Evolutionary conservation across 345 rosid genomes (phyloP), one percentile per base, ranked within the genome.

Genomic region (Lepidium didymum): DNA sequence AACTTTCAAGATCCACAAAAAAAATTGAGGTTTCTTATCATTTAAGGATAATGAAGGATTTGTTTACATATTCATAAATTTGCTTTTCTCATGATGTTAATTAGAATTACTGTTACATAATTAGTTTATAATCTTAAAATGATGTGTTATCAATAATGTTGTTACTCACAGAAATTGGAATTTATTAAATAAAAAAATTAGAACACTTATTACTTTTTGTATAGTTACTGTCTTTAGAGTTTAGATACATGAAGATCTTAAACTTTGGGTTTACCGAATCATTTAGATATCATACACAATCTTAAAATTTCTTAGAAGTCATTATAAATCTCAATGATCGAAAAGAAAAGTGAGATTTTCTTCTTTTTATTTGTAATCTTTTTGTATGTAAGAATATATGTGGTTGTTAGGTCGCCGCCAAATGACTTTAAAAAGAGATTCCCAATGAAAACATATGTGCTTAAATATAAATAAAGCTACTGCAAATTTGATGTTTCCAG

Each of bases 361-460:
- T 34, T 11, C 37, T 2, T 56, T 56, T 21, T 11, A 27, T 27
- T 27, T 27, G 4, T 27, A 27, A 27, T 27, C 0, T 4, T 47
- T 21, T 50, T 57, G 33, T 58, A 23, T 50, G 23, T 47, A 12
- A 18, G 4, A 41, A 62, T 23, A 57, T 64, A 57, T 58, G 55
- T 51, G 56, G 62, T 59, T 66, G 62, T 67, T 59, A 59, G 51
- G 49, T 60, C 34, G 68, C 73, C 63, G 68, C 73, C 72, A 74
- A 51, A 59, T 67, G 49, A 41, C 56, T 51, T 49, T 64, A 15
- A 66, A 73, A 73, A 58, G 72, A 66, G 55, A 66, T 66, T 56
- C 72, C 58, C 46, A 34, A 51, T 52, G 67, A 65, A 59, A 34
- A 51, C 67, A 66, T n/a, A n/a, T 73, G 61, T 73, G 62, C 67